A percentile compares a stretch with the other conserved stretches of the same genome.
Conservation (phyloP, 805 yeast species). For the Sugiyamaella smithiae region DNA sequence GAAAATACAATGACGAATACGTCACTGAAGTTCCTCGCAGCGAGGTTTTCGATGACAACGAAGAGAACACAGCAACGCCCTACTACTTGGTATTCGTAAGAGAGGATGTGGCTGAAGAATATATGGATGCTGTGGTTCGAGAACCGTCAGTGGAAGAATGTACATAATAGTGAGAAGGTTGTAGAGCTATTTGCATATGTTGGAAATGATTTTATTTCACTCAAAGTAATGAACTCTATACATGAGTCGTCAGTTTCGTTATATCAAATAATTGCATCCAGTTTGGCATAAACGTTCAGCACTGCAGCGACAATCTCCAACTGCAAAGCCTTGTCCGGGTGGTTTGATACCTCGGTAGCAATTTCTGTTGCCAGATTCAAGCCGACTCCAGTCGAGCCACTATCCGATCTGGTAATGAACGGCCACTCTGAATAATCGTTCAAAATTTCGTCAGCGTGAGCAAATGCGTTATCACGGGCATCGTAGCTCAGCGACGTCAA, state of each 20-base stretch:
- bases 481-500: conserved; percentile 70
- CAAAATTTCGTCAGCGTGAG: conserved; percentile 89
- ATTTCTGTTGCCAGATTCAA: conserved; percentile 58
- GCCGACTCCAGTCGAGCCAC: conserved; percentile 39
- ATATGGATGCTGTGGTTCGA: conserved; percentile 21
- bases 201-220: neutral
- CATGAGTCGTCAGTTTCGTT: neutral
- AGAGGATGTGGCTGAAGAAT: conserved; percentile 48
- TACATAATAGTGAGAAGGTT: neutral
- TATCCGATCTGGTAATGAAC: conserved; percentile 52
- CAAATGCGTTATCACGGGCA: conserved; percentile 86
- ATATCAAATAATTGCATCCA: conserved; percentile 80
- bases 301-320: conserved; percentile 93
- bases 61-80: conserved; percentile 85
- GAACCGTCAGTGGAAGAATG: conserved; percentile 11
- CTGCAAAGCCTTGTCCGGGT: conserved; percentile 56
- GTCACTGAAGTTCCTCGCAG: conserved; percentile 73
- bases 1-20: conserved; percentile 93
- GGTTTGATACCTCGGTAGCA: conserved; percentile 49
- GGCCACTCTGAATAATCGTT: conserved; percentile 84
- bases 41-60: conserved; percentile 36
- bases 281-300: conserved; percentile 78
- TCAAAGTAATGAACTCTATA: neutral
- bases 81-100: conserved; percentile 83
- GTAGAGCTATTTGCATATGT: neutral